Conservation (phyloP, 805 yeast species). For the Wickerhamiella domercqiae region DNA sequence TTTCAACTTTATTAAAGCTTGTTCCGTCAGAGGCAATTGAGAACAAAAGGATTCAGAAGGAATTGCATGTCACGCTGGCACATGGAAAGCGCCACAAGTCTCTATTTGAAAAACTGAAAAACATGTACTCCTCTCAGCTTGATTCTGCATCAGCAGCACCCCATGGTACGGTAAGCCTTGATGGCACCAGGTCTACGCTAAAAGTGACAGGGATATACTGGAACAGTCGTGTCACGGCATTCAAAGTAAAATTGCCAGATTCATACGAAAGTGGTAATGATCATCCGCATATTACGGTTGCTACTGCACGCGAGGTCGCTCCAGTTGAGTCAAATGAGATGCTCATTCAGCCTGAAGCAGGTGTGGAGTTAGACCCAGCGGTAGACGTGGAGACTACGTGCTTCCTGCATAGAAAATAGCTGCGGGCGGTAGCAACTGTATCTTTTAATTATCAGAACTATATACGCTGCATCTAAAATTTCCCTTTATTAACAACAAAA, state of each 20-base stretch:
- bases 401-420: no score
- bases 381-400: no score
- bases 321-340: conserved; percentile 5
- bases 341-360: conserved; percentile 3
- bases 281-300: conserved; percentile 60
- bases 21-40: no score
- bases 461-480: no score
- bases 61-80: conserved; percentile 24
- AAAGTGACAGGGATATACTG: conserved; percentile 32
- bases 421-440: no score
- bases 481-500: conserved; percentile 71
- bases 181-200: not conserved
- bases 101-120: conserved; percentile 3
- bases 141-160: not conserved
- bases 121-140: conserved; percentile 2
- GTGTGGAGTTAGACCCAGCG: not conserved
- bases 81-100: conserved; percentile 12
- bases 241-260: conserved; percentile 30
- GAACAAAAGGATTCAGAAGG: conserved; percentile 11
- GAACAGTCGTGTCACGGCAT: conserved; percentile 38
- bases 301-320: conserved; percentile 19
- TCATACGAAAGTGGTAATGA: conserved; percentile 26
- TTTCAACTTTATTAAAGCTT: no score
- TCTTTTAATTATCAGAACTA: no score
- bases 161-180: not conserved